Conservation (phyloP, 2,329 filamentous ascomycete genomes). For the Neurospora crassa region DNA sequence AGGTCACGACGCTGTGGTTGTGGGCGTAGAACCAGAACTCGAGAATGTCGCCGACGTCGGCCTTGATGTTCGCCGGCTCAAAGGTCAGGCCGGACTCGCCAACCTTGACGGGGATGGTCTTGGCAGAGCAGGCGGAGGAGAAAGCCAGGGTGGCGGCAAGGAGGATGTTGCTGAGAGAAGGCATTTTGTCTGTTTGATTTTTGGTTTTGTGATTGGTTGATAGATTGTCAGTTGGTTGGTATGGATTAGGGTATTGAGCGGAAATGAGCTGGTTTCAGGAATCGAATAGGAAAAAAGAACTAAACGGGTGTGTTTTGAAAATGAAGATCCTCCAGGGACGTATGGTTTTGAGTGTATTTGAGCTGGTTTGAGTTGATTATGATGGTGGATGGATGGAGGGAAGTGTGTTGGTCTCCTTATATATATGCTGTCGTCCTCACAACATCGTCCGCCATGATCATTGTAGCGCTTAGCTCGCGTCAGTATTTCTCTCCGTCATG, state of each 20-base stretch:
- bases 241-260: background rate
- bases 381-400: background rate
- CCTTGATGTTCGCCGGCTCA: slow-evolving; percentile 39
- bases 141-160: slow-evolving; percentile 5
- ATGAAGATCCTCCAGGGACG: background rate
- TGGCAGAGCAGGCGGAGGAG: slow-evolving; percentile 7
- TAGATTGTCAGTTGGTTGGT: background rate
- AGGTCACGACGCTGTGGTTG: slow-evolving; percentile 40
- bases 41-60: slow-evolving; percentile 37
- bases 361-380: background rate
- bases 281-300: background rate
- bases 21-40: slow-evolving; percentile 45
- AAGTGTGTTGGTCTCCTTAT: background rate
- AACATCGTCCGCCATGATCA: background rate
- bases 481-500: background rate
- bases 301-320: background rate
- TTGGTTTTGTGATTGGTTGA: background rate
- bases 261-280: background rate
- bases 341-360: background rate
- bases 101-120: slow-evolving; percentile 11
- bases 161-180: slow-evolving; percentile 7
- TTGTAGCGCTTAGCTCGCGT: background rate
- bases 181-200: slow-evolving; percentile 2
- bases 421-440: background rate
- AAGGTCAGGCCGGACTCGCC: slow-evolving; percentile 32